Evolutionary conservation across 2,329 filamentous ascomycete genomes (phyloP), one percentile per base, ranked within the genome.

Genomic region (Claviceps arundinis): DNA sequence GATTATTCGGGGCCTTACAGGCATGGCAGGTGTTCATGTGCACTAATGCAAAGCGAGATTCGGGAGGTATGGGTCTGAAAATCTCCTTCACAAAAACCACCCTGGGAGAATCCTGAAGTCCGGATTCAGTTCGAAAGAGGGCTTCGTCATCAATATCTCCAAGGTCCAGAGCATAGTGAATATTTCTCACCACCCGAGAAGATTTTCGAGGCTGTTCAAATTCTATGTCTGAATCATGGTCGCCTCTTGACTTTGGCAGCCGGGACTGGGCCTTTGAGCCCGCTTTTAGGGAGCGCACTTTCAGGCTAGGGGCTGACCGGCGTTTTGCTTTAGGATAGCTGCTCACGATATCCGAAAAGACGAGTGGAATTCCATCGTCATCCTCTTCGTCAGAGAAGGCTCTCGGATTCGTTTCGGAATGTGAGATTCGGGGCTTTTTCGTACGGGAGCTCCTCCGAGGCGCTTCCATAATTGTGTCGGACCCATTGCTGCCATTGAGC

Each of bases 21-120:
- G 81, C 76, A 58, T 87, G 83, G 65, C 93, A 98, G 7, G 70
- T 72, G 42, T 78, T 72, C 47, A 76, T 79, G 65, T 98, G 93
- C 11, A 79, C 76, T 22, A 74, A 70, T 51, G 77, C 76, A 65
- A 98, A 98, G 2, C 75, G 69, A 41, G 84, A 78, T 14, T 81
- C 75, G 4, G 73, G 67, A 1, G 81, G 68, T 1, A 88, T 62
- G 1, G 74, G 73, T 52, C 81, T 74, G 63, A 95, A 97, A 5
- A 78, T 65, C 64, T 97, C 93, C 57, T 81, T 84, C 24, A 89
- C 77, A 14, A 82, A 81, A 13, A 78, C 69, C 43, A 80, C 69
- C 65, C 82, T 81, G 1, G 78, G 72, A 11, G 71, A 69, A 16
- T 61, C 67, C 0, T 65, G 60, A 0, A 68, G 58, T 50, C 67